These are phyloP conservation scores for Leccinellum rugosiceps DNA, from an alignment of 768 basidiomycete genomes.

Conservation along the genomic window DNA sequence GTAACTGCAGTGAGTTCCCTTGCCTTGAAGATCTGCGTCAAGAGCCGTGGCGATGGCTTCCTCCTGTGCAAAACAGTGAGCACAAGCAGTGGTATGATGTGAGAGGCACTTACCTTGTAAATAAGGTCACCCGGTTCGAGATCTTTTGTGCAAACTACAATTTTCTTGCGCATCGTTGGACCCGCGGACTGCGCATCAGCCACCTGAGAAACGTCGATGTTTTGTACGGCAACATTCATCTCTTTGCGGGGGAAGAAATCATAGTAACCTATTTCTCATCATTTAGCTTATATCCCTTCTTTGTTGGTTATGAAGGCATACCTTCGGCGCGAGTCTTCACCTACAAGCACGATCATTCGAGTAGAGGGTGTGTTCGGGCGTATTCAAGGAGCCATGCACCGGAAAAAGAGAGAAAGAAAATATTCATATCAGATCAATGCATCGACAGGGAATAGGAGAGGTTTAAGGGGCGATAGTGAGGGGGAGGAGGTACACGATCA, in stretches of 20 bases:
- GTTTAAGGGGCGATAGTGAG: slow-evolving; percentile 15
- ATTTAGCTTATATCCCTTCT: slow-evolving; percentile 15
- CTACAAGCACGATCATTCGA: slow-evolving; percentile 37
- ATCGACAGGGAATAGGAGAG: slow-evolving; percentile 23
- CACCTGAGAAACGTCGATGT: slow-evolving; percentile 24
- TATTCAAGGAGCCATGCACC: slow-evolving; percentile 15
- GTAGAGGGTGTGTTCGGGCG: slow-evolving; percentile 11
- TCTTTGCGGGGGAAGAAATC: slow-evolving; percentile 70
- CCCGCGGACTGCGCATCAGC: slow-evolving; percentile 9
- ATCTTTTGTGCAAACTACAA: slow-evolving; percentile 64
- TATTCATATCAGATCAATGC: slow-evolving; percentile 60
- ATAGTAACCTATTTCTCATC: slow-evolving; percentile 60
- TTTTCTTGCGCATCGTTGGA: slow-evolving; percentile 40
- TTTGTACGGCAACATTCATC: slow-evolving; percentile 63
- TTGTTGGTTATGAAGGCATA: slow-evolving; percentile 42
- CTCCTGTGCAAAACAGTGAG: slow-evolving; percentile 48
- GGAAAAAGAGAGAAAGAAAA: slow-evolving; percentile 27
- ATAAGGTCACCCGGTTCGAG: slow-evolving; percentile 70
- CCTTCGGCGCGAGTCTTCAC: slow-evolving; percentile 70
- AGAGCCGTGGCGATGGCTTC: slow-evolving; percentile 67
- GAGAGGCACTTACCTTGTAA: slow-evolving; percentile 53
- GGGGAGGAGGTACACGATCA: slow-evolving; percentile 24
- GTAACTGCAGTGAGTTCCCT: slow-evolving; percentile 68
- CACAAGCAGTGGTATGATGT: not conserved
- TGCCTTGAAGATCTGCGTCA: slow-evolving; percentile 66